These are phyloP conservation scores for Pseudogymnoascus sp. DNA, from an alignment of 2,329 filamentous ascomycete species.

Conservation along the genomic window DNA sequence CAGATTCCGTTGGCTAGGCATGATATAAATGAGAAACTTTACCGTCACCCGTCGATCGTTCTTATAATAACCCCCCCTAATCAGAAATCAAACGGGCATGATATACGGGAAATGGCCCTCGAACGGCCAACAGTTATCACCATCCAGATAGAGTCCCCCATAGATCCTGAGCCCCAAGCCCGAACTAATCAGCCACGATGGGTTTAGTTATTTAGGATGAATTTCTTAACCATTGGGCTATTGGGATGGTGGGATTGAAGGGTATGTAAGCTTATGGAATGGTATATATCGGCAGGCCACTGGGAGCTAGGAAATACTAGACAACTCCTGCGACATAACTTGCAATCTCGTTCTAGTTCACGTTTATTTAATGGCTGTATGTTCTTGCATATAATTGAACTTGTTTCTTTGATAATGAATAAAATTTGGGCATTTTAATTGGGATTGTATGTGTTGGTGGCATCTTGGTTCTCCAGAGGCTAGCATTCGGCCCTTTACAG, in stretches of 20 bases:
- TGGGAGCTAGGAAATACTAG: background rate
- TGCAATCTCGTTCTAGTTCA: background rate
- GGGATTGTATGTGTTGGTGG: background rate
- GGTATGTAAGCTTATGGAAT: background rate
- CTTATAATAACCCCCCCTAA: too few species aligned
- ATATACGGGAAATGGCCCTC: background rate
- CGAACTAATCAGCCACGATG: background rate
- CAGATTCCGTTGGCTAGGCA: background rate
- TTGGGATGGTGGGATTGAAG: background rate
- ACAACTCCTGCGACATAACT: background rate
- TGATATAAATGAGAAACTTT: background rate
- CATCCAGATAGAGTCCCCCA: too few species aligned
- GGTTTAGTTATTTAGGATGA: too few species aligned
- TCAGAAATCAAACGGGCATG: background rate
- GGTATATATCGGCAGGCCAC: too few species aligned
- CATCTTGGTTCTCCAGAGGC: background rate
- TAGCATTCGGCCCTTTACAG: background rate
- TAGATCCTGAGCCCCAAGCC: background rate
- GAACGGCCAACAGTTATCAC: background rate
- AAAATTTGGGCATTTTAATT: background rate
- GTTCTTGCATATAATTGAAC: background rate
- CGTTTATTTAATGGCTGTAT: background rate
- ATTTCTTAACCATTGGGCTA: background rate
- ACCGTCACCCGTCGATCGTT: background rate
- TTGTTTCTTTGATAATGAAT: background rate